Conservation (phyloP, 2,329 filamentous ascomycete genomes). For the Huntiella savannae region DNA sequence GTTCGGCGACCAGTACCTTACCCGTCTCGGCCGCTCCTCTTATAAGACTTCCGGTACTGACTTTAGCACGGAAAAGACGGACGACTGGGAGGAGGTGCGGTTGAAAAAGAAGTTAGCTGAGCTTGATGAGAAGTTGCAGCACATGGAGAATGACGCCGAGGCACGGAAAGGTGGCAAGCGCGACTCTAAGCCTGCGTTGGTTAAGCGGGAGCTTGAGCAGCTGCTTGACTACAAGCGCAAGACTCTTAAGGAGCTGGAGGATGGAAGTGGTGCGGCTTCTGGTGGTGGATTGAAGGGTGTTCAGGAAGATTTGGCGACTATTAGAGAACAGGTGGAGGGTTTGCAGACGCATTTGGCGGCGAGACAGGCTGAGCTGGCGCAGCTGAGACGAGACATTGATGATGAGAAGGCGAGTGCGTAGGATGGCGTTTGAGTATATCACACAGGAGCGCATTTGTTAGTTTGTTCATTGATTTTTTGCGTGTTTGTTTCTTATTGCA, state of each 20-base stretch:
- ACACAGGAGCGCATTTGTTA: not conserved
- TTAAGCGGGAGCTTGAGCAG: constrained; percentile 87
- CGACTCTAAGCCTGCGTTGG: constrained; percentile 68
- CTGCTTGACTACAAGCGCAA: constrained; percentile 85
- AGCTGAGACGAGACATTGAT: constrained; percentile 66
- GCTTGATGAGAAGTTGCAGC: constrained; percentile 69
- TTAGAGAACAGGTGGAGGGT: constrained; percentile 88
- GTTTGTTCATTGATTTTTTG: not conserved
- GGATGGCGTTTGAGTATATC: constrained; percentile 1
- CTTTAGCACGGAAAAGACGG: constrained; percentile 67
- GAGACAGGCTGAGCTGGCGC: constrained; percentile 55
- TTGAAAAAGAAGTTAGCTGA: constrained; percentile 84
- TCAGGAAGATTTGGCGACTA: constrained; percentile 67
- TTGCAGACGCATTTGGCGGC: constrained; percentile 65
- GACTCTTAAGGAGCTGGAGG: constrained; percentile 56
- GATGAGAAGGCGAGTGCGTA: constrained; percentile 51
- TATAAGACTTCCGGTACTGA: constrained; percentile 78
- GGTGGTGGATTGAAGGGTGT: constrained; percentile 52
- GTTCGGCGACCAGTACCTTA: constrained; percentile 93
- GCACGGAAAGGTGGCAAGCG: constrained; percentile 44
- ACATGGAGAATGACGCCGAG: constrained; percentile 57
- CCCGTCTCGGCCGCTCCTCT: constrained; percentile 64
- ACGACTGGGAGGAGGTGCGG: constrained; percentile 95
- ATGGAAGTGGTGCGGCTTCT: constrained; percentile 47
- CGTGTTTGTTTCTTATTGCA: not conserved